These are phyloP conservation scores for Apiospora arundinis DNA, from an alignment of 2,329 filamentous ascomycete species.

Conservation along the genomic window DNA sequence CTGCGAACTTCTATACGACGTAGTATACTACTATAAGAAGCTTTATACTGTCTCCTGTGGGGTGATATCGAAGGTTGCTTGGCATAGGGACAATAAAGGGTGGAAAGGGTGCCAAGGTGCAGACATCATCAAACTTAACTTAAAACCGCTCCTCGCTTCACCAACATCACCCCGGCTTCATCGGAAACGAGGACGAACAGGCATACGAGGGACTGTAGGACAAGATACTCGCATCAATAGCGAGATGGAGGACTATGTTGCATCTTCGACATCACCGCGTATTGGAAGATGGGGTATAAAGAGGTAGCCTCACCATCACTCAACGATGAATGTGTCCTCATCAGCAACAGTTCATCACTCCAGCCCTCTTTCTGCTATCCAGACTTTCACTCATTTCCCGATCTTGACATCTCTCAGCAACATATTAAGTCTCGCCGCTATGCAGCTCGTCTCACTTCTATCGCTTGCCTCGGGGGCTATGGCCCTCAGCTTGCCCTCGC, in stretches of 20 bases:
- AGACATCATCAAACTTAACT: background rate
- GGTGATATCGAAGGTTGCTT: no score
- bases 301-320: background rate
- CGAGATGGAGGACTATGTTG: background rate
- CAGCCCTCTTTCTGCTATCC: background rate
- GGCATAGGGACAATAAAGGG: no score
- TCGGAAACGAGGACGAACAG: background rate
- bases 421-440: background rate
- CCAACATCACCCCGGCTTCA: background rate
- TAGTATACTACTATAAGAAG: background rate
- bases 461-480: background rate
- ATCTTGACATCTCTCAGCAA: no score
- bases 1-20: background rate
- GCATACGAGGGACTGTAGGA: background rate
- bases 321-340: background rate
- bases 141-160: background rate
- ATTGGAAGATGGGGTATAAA: slow-evolving; percentile 4
- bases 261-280: background rate
- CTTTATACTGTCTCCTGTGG: background rate
- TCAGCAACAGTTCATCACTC: background rate
- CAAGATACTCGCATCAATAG: background rate
- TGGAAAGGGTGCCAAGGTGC: background rate
- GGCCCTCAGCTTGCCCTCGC: background rate
- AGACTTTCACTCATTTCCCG: background rate
- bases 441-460: background rate